Evolutionary conservation across 148 eudicot genomes (phyloP), one percentile per base, ranked within the genome.

Genomic region (Silene latifolia): DNA sequence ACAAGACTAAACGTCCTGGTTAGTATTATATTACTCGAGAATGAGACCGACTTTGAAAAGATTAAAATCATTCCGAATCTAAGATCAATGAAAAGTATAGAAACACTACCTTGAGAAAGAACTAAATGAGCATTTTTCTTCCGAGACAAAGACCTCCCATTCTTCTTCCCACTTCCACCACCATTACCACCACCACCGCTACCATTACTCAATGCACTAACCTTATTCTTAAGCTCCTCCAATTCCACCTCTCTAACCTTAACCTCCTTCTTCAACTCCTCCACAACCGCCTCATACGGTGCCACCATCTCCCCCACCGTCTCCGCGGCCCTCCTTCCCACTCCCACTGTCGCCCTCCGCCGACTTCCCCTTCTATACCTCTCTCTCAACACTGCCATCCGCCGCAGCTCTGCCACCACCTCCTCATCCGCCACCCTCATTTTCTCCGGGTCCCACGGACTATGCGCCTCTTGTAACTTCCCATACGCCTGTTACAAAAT

Each of bases 231-330:
- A 80, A 95, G 74, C 51, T 72, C 85, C 71, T 89, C 97, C 47
- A 90, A 82, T 83, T 95, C 98, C 27, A 14, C 78, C 23, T 92
- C 92, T 83, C 81, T 90, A 3, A 72, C 83, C 87, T 87, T 95
- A 77, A 92, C 83, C 75, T 92, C 94, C 69, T 71, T 86, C 85
- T 88, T 90, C 83, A 95, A 63, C 72, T 92, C 94, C 83, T 81
- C 87, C 83, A 92, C 79, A 78, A 87, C 91, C 77, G 97, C 93
- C 88, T 95, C 99, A 25, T 95, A 95, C 69, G 99, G 98, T 78
- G 90, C 96, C 78, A 90, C 97, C 80, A 89, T 91, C 72, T 89
- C 97, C 73, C 88, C 84, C 77, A 89, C 76, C 69, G 86, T 81
- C 78, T 63, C 83, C 75, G 78, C 83, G 54, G 85, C 85, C 76